phyloP scores from a whole-genome alignment of 371 early-diverging fungal species.

The Haplosporangium sp. region DNA sequence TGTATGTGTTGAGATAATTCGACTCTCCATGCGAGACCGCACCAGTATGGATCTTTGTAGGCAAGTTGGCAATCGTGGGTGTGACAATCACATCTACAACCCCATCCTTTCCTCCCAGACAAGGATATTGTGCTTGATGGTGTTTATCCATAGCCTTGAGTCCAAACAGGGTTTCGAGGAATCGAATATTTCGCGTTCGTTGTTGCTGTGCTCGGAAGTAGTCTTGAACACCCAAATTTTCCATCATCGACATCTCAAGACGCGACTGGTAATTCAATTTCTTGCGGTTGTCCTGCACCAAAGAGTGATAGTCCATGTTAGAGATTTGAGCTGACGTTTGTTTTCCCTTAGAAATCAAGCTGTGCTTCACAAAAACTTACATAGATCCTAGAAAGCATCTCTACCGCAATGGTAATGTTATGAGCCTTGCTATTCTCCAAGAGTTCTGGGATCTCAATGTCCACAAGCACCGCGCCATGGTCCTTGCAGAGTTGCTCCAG shows the following conservation, averaged over 20 bases:
- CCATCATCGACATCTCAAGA: slow-evolving; percentile 34
- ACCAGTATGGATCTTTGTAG: slow-evolving; percentile 65
- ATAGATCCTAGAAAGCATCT: slow-evolving; percentile 63
- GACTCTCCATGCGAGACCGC: slow-evolving; percentile 64
- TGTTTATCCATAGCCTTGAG: slow-evolving; percentile 30
- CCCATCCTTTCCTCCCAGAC: slow-evolving; percentile 12
- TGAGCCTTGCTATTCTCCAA: slow-evolving; percentile 69
- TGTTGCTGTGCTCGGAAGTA: slow-evolving; percentile 69
- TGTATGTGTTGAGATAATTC: slow-evolving; percentile 60
- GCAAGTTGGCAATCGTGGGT: slow-evolving; percentile 70
- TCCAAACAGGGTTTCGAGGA: slow-evolving; percentile 62
- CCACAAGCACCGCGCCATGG: slow-evolving; percentile 71
- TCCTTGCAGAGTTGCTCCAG: slow-evolving; percentile 54
- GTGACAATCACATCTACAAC: slow-evolving; percentile 63
- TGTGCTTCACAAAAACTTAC: not conserved
- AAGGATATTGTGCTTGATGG: slow-evolving; percentile 39
- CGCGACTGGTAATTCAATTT: slow-evolving; percentile 49
- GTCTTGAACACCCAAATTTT: slow-evolving; percentile 49
- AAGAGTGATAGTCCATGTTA: not conserved
- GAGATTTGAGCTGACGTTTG: not conserved
- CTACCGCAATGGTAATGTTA: slow-evolving; percentile 69
- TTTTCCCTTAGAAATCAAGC: not conserved
- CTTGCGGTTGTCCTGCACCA: slow-evolving; percentile 20
- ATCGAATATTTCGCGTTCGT: slow-evolving; percentile 68
- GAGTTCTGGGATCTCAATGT: slow-evolving; percentile 75